Percentiles rank a stretch among this genome's conserved stretches.
Evolutionary conservation across 768 basidiomycete species (phyloP).

Genomic region (Pilatotrama ljubarskyi): DNA sequence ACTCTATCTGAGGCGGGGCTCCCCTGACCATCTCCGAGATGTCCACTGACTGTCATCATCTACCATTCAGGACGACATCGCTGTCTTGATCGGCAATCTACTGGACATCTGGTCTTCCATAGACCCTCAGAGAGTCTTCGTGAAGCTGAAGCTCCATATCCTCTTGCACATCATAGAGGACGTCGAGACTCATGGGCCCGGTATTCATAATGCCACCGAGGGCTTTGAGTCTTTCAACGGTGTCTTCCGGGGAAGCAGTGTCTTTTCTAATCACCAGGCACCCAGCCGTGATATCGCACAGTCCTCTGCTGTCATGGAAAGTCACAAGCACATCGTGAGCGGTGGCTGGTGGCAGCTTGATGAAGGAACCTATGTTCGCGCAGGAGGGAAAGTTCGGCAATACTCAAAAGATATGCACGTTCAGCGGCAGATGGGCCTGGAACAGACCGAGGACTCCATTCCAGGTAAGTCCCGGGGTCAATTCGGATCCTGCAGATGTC

Average conservation of each 20-base stretch:
- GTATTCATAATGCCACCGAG: slow-evolving; percentile 37
- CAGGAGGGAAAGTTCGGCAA: background rate
- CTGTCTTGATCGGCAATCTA: slow-evolving; percentile 19
- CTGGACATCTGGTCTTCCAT: slow-evolving; percentile 13
- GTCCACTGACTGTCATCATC: no score
- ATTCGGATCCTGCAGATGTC: no score
- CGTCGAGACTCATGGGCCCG: slow-evolving; percentile 34
- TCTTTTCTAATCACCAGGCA: slow-evolving; percentile 43
- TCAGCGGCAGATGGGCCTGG: background rate
- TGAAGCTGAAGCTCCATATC: slow-evolving; percentile 22
- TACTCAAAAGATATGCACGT: background rate
- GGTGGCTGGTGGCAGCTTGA: background rate
- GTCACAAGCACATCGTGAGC: slow-evolving; percentile 21
- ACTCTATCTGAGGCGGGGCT: no score
- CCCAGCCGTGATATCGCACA: slow-evolving; percentile 30
- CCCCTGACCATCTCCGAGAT: no score
- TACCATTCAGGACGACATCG: slow-evolving; percentile 10
- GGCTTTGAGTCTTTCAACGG: slow-evolving; percentile 43
- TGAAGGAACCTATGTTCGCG: background rate
- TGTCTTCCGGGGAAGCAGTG: slow-evolving; percentile 40
- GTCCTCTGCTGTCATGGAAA: slow-evolving; percentile 19
- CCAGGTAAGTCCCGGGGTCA: background rate
- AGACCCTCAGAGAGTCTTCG: slow-evolving; percentile 15
- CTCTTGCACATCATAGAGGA: slow-evolving; percentile 17
- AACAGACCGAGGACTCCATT: background rate